Evolutionary conservation across 2,329 filamentous ascomycete genomes (phyloP).

Genomic region (Cercospora nicotianae): DNA sequence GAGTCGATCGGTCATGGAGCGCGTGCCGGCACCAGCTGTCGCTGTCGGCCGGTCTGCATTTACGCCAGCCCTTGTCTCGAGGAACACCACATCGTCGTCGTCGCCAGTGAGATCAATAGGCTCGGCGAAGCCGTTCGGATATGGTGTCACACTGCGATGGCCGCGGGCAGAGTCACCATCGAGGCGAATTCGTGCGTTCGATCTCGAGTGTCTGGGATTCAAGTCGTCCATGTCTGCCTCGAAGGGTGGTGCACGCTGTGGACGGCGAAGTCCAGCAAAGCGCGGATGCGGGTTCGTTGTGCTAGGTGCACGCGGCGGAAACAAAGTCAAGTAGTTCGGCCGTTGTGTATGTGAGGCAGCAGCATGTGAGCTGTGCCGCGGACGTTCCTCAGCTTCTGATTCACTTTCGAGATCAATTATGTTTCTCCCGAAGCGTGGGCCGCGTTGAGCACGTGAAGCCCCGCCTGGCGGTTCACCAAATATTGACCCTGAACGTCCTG

Average conservation of each 20-base stretch:
- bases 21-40: slow-evolving; percentile 29
- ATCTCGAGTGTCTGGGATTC: slow-evolving; percentile 45
- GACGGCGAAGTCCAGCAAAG: slow-evolving; percentile 22
- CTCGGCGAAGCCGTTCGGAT: slow-evolving; percentile 26
- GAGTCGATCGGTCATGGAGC: slow-evolving; percentile 17
- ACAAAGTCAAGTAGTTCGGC: slow-evolving; percentile 17
- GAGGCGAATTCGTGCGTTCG: slow-evolving; percentile 20
- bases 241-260: slow-evolving; percentile 8
- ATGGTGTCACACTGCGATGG: slow-evolving; percentile 28
- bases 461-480: slow-evolving; percentile 16
- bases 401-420: slow-evolving; percentile 44
- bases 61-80: slow-evolving; percentile 28
- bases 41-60: slow-evolving; percentile 30
- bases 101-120: slow-evolving; percentile 39
- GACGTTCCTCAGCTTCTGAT: slow-evolving; percentile 19
- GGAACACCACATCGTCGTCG: slow-evolving; percentile 36
- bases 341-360: slow-evolving; percentile 11
- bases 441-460: slow-evolving; percentile 38
- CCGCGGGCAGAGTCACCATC: slow-evolving; percentile 12
- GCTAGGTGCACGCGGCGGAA: slow-evolving; percentile 12
- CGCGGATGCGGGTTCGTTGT: slow-evolving; percentile 19
- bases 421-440: slow-evolving; percentile 45
- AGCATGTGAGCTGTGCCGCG: slow-evolving; percentile 4
- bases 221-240: slow-evolving; percentile 16
- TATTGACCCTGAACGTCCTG: slow-evolving; percentile 8